Percentiles rank a stretch among this genome's conserved stretches.
Evolutionary conservation across 176 grass and related monocot species (phyloP).

Genomic region (Rhynchospora breviuscula): DNA sequence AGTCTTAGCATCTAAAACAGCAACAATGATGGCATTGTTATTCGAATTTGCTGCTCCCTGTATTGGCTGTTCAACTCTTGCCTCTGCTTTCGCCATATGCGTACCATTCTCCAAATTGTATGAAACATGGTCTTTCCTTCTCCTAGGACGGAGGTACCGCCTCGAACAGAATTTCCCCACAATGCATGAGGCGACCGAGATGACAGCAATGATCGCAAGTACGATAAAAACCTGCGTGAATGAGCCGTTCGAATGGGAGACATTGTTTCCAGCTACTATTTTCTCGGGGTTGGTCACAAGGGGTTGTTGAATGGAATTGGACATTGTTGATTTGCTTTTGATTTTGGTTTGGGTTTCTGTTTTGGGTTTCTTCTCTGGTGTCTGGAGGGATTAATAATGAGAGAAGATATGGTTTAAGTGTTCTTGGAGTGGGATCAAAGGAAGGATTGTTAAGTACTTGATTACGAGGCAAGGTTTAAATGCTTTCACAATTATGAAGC

Average conservation of each 20-base stretch:
- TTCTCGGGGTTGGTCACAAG: not conserved
- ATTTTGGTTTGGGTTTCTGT: not conserved
- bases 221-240: conserved; percentile 62
- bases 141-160: conserved; percentile 43
- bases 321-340: not conserved
- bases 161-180: conserved; percentile 60
- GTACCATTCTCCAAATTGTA: conserved; percentile 43
- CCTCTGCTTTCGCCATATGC: conserved; percentile 41
- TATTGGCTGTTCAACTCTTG: not conserved
- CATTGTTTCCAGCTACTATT: conserved; percentile 14
- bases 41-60: not conserved
- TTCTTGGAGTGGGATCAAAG: conserved; percentile 20
- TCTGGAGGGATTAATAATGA: not conserved
- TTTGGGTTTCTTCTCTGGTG: not conserved
- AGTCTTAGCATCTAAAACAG: not conserved
- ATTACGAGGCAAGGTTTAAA: conserved; percentile 29
- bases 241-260: conserved; percentile 14
- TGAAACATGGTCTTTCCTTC: conserved; percentile 49
- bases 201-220: conserved; percentile 56
- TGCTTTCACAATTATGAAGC: not conserved
- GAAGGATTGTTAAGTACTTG: conserved; percentile 3
- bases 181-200: conserved; percentile 58
- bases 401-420: conserved; percentile 5
- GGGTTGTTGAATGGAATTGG: not conserved
- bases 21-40: not conserved